Evolutionary conservation across 225 moss, liverwort and hornwort genomes (phyloP).

Genomic region (Marchantia polymorpha): DNA sequence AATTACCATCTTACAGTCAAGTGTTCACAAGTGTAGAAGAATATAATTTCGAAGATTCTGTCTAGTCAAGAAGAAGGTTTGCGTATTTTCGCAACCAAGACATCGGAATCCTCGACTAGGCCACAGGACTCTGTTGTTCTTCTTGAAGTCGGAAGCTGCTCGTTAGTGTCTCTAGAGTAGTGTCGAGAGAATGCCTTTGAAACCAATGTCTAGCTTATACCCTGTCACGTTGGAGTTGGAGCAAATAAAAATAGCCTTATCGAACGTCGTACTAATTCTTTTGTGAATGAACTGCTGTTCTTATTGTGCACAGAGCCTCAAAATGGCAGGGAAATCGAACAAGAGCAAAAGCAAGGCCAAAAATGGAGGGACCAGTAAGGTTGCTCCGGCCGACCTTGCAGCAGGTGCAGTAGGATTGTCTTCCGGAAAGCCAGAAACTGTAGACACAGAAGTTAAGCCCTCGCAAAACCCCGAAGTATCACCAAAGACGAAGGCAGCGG

Average conservation of each 20-base stretch:
- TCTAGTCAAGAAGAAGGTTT: not conserved
- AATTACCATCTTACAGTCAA: not conserved
- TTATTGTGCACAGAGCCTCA: conserved; percentile 42
- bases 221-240: not conserved
- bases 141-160: not conserved
- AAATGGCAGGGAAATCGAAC: conserved; percentile 78
- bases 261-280: not conserved
- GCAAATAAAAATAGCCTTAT: not conserved
- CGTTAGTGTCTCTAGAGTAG: not conserved
- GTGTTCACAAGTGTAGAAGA: too few relatives aligned
- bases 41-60: not conserved
- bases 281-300: not conserved
- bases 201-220: not conserved
- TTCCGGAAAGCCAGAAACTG: conserved; percentile 41
- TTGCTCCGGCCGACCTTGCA: conserved; percentile 45
- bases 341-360: conserved; percentile 75
- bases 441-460: conserved; percentile 30
- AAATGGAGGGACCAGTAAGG: conserved; percentile 41
- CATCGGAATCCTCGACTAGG: not conserved
- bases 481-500: not conserved
- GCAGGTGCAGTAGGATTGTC: conserved; percentile 55
- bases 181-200: not conserved
- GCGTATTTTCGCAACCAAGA: not conserved
- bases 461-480: conserved; percentile 30
- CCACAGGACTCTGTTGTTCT: not conserved